Evolutionary conservation across 164 flowering plant species (phyloP), one percentile per base, ranked within the genome.

Genomic region (Berberis thunbergii): DNA sequence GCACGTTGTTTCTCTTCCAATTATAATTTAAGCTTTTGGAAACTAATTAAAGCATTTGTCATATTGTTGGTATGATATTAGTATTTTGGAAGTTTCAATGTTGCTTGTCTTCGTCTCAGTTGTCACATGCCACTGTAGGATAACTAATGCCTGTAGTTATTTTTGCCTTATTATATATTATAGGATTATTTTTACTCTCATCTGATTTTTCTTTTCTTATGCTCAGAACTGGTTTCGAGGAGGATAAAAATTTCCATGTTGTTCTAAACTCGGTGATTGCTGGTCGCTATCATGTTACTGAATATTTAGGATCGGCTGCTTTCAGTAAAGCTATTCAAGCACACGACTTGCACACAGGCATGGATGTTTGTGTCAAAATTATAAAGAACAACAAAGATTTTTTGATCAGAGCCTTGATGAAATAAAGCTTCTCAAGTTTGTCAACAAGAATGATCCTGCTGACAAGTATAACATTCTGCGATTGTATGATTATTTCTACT

Each of bases 371-470:
- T 75, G 87, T 94, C 62, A 94, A 94, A 78, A 91, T 94, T 45
- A 94, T 94, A 72, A 94, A 94, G 73, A 94, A 94, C 84, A 94
- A 94, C 81, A 94, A 94, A 68, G 99, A 94, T 70, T 94, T 94
- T 94, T 94, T 75, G 99, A 94, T 75, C 99, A 94, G 75, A 94
- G 99, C 70, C 97, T 95, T 74, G 99, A 95, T 74, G 99, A 95
- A 77, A 95, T 95, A 73, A 95, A 95, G 81, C 97, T 95, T 73
- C 96, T 94, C 64, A 94, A 94, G 84, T 87, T 78, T 78, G 91
- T 94, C 68, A 94, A 94, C 84, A 87, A 82, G 82, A 84, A 94
- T 73, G 99, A 94, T 80, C 99, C 99, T 77, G 96, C 69, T 64
- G 99, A 94, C 86, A 94, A 85, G 73, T 88, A 91, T 72, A 97